phyloP scores from a whole-genome alignment of 129 eudicot genomes.

The Flaveria brownii region DNA sequence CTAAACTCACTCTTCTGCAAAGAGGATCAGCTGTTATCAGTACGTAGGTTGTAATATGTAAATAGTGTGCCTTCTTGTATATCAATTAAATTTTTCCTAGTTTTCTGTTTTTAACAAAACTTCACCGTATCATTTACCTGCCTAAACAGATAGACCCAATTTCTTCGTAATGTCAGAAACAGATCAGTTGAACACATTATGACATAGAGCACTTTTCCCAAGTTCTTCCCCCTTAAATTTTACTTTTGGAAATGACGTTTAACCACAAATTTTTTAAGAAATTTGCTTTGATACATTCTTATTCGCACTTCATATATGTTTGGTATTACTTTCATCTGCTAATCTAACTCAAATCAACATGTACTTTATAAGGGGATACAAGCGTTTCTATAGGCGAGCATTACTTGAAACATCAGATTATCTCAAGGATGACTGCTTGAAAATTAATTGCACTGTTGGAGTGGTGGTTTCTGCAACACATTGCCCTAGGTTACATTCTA shows the following conservation, averaged over 20 bases:
- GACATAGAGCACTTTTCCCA: neutral
- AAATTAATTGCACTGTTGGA: slow-evolving; percentile 61
- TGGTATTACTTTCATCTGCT: slow-evolving; percentile 3
- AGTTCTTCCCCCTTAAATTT: slow-evolving; percentile 2
- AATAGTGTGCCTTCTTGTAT: neutral
- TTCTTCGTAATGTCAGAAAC: neutral
- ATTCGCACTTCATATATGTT: slow-evolving; percentile 3
- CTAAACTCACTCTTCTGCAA: neutral
- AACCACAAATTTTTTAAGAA: neutral
- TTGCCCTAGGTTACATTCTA: slow-evolving; percentile 66
- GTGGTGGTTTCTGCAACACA: slow-evolving; percentile 75
- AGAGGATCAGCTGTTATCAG: neutral
- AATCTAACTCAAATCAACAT: neutral
- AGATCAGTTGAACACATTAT: neutral
- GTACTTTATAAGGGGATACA: slow-evolving; percentile 56
- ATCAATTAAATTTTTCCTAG: neutral
- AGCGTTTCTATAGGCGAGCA: slow-evolving; percentile 60
- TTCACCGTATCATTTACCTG: neutral
- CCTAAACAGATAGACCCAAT: neutral
- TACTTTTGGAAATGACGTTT: slow-evolving; percentile 1
- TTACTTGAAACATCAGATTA: slow-evolving; percentile 61
- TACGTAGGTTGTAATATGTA: neutral
- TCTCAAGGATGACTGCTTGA: slow-evolving; percentile 62
- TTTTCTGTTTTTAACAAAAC: neutral
- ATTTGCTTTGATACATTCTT: neutral